Evolutionary conservation across 2,329 filamentous ascomycete species (phyloP), one percentile per base, ranked within the genome.

Genomic region (Paecilomyces dactylethromorphus): DNA sequence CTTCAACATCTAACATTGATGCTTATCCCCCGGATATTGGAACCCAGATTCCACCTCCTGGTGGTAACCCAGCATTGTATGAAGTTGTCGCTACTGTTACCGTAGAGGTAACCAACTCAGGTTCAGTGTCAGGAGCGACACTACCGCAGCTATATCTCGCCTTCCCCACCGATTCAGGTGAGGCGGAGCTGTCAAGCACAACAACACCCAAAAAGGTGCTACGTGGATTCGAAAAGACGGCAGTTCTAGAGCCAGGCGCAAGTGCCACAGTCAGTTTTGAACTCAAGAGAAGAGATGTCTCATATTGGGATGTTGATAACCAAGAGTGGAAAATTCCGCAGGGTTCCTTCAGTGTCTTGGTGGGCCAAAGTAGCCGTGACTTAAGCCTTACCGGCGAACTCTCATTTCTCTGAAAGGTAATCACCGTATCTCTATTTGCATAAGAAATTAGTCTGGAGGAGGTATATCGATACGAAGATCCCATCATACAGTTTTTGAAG

Each of bases 21-120:
- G 7, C 56, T 22, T 8, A 51, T 21, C 33, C 62, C 50, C 35
- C 33, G 18, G 15, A 29, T 35, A 45, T 56, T 53, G 51, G 63
- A 58, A 53, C 59, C 35, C 11, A 59, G 29, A 2, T 62, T 49
- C 31, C 61, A 51, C 31, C 74, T 21, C 65, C 74, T 59, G 84
- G 84, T n/a, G 84, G 84, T 1, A 80, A 84, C 64, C 69, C 78
- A 1, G 80, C 81, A 21, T 78, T 87, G 24, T 86, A 80, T 77
- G 76, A 80, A 7, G 72, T 71, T 7, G 64, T 86, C n/a, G 78
- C 75, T 60, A 79, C 70, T 50, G 76, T 83, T 10, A 73, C 75
- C 1, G 76, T 79, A 1, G 71, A 75, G 0, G 66, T 87, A 5
- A 72, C 69, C 35, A 87, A 87, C 72, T 81, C 78, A 0, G 84